phyloP scores from a whole-genome alignment of 1,284 basidiomycete genomes.

The Sanghuangporus baumii region DNA sequence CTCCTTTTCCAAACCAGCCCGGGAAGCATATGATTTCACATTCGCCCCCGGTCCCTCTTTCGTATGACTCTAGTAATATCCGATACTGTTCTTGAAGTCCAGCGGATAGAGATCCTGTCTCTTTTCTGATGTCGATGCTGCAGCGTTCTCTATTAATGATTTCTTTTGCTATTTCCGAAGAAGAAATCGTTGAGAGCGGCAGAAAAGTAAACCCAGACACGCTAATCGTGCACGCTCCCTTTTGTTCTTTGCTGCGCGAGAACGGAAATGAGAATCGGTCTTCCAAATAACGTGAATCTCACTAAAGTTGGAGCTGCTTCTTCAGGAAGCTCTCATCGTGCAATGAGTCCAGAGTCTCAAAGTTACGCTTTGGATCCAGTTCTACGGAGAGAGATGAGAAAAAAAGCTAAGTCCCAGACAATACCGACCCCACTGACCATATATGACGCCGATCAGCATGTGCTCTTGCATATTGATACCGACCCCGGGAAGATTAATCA shows the following conservation, averaged over 20 bases:
- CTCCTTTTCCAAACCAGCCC: not conserved
- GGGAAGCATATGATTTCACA: slow-evolving; percentile 21
- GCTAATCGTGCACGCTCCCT: slow-evolving; percentile 12
- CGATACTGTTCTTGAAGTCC: slow-evolving; percentile 25
- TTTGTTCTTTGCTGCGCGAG: slow-evolving; percentile 10
- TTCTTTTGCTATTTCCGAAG: slow-evolving; percentile 12
- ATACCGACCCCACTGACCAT: slow-evolving; percentile 17
- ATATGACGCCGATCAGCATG: slow-evolving; percentile 16
- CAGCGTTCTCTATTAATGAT: slow-evolving; percentile 7
- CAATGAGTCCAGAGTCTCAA: slow-evolving; percentile 20
- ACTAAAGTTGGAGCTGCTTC: slow-evolving; percentile 23
- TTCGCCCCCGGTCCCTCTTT: slow-evolving; percentile 18
- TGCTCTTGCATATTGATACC: slow-evolving; percentile 33
- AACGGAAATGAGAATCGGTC: not conserved
- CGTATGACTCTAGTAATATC: slow-evolving; percentile 23
- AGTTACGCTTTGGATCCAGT: slow-evolving; percentile 1
- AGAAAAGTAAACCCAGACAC: slow-evolving; percentile 18
- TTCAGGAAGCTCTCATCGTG: slow-evolving; percentile 13
- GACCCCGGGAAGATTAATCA: slow-evolving; percentile 32
- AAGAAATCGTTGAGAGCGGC: slow-evolving; percentile 18
- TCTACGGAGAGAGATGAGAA: not conserved
- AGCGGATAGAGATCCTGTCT: slow-evolving; percentile 6
- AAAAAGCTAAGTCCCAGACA: too few relatives aligned
- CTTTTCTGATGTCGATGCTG: slow-evolving; percentile 17
- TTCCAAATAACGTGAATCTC: not conserved